Evolutionary conservation across 1,284 basidiomycete species (phyloP), one percentile per base, ranked within the genome.

Genomic region (Cryptococcus sp.): DNA sequence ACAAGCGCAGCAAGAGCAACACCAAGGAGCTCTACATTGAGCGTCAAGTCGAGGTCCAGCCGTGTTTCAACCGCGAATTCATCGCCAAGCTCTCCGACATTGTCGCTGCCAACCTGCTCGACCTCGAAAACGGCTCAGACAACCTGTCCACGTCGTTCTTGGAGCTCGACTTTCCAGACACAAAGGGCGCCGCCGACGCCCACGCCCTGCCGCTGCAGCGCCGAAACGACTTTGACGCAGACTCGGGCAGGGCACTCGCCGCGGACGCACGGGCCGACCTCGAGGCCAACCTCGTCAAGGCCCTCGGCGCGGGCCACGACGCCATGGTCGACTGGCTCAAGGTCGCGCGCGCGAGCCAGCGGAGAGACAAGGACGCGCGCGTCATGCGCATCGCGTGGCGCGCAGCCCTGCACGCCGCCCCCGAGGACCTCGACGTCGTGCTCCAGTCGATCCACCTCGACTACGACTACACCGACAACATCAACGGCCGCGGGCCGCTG

Each of bases 41-140:
- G 51, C 86, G 96, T 37, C 96, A 98, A 76, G 95, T 99, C 12
- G 96, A 99, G 66, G 91, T 98, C 13, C 96, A 98, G 72, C 96
- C 95, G 3, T 92, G 93, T 46, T 97, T 98, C 78, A 96, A 97
- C 73, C 84, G 96, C 78, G 93, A 98, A 84, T 89, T 98, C 69
- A 95, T 99, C 59, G 89, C 93, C 49, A 93, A 97, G 72, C 82
- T 98, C 46, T 90, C 93, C 44, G 94, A 98, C 70, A 90, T 91
- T 7, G 95, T 97, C 13, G 88, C 96, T 0, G 86, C 91, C 46
- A 97, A 95, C 74, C 82, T 98, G 28, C 81, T 97, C 28, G 91
- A 98, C 71, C 84, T 97, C 50, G 92, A 93, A 43, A 89, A 93
- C 70, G 82, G 75, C 46, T 84, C 86, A 12, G 87, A 87, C 9